Conservation (phyloP, 116 monocot genomes). For the Dioscorea cayenensis region DNA sequence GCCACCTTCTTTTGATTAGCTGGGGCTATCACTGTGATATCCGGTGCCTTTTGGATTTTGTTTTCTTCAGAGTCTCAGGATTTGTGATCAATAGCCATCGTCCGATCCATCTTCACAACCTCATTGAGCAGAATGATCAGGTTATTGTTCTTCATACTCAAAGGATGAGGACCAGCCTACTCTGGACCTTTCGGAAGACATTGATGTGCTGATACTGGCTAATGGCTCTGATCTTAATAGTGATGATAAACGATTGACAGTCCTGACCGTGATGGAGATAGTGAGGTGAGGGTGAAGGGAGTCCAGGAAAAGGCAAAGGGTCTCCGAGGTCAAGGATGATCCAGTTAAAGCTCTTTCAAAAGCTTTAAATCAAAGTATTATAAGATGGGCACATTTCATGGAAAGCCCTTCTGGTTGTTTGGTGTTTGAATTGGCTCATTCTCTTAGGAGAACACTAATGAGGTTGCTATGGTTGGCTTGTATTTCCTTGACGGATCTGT, state of each 20-base stretch:
- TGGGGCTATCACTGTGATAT: constrained; percentile 84
- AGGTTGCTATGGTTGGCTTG: constrained; percentile 86
- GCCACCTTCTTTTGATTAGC: constrained; percentile 49
- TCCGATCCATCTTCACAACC: constrained; percentile 83
- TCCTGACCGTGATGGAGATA: constrained; percentile 42
- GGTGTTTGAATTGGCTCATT: constrained; percentile 74
- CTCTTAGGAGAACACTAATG: constrained; percentile 72
- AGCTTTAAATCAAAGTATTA: constrained; percentile 77
- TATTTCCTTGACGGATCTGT: constrained; percentile 85
- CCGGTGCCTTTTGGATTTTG: constrained; percentile 35
- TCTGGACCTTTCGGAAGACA: constrained; percentile 46
- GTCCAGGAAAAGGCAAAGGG: constrained; percentile 44
- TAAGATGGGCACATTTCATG: constrained; percentile 85
- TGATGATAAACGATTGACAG: constrained; percentile 61
- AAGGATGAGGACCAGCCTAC: constrained; percentile 84
- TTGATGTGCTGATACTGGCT: constrained; percentile 65
- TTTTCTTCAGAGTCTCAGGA: constrained; percentile 12
- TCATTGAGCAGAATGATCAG: constrained; percentile 57
- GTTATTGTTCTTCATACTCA: constrained; percentile 66
- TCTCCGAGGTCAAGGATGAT: constrained; percentile 48
- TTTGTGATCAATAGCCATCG: constrained; percentile 87
- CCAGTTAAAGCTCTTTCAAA: constrained; percentile 69
- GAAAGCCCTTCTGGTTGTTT: constrained; percentile 86
- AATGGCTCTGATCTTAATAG: constrained; percentile 75
- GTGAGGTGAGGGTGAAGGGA: constrained; percentile 31